Conservation (phyloP, 176 grass and related monocot genomes). For the Hordeum marinum region DNA sequence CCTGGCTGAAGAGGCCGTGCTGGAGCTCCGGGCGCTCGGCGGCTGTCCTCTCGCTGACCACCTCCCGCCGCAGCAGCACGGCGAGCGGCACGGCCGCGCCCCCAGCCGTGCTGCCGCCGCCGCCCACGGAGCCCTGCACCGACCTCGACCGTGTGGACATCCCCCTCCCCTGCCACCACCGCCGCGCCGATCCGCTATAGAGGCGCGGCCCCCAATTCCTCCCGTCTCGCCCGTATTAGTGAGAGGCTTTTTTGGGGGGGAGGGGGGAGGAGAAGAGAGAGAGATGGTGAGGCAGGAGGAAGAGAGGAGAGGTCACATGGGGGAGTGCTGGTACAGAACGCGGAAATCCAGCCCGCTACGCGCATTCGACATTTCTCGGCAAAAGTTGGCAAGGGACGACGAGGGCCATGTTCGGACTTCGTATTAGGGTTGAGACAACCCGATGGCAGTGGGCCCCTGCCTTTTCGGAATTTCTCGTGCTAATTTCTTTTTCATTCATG, state of each 20-base stretch:
- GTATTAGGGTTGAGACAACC: background rate
- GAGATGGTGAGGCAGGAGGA: background rate
- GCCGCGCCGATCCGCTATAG: conserved; percentile 13
- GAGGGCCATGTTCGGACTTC: background rate
- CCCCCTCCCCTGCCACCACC: background rate
- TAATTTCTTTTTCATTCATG: too few species aligned
- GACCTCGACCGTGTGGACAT: conserved; percentile 44
- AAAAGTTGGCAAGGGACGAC: background rate
- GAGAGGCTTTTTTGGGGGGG: conserved; percentile 13
- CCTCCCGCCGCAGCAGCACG: conserved; percentile 50
- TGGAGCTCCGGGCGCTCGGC: conserved; percentile 35
- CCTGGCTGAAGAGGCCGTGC: conserved; percentile 49
- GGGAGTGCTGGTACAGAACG: conserved; percentile 9
- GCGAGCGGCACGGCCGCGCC: conserved; percentile 41
- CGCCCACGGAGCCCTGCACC: conserved; percentile 16
- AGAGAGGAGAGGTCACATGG: conserved; percentile 36
- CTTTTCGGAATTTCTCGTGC: too few species aligned
- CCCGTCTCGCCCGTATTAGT: background rate
- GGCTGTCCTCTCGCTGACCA: conserved; percentile 38
- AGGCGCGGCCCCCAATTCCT: background rate
- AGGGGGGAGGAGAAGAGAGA: background rate
- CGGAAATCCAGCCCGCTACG: conserved; percentile 54
- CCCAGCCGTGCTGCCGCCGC: background rate
- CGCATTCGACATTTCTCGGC: conserved; percentile 41
- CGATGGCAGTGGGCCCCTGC: too few species aligned